Base-by-base conservation (phyloP, 1,284 basidiomycete species). In the Leccinum griseonigrum region DNA sequence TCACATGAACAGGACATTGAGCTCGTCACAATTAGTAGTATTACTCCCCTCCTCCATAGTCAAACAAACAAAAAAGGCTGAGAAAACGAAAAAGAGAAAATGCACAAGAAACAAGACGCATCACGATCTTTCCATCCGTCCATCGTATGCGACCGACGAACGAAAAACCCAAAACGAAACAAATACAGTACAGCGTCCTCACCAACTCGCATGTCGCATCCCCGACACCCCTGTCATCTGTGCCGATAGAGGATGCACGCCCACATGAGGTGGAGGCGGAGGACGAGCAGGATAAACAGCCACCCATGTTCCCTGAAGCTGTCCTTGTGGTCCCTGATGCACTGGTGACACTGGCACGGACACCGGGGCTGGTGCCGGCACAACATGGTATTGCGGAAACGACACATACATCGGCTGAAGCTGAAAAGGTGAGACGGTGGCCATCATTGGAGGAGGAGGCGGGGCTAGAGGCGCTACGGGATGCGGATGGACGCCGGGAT, bases 141-240 rank as follows among this genome's bases (percentile, higher is more conserved):
- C 22, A 14, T 28, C 4, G 3, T 18, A 18, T 43, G n/a, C 9
- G 16, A 43, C n/a, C 9, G n/a, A 43, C n/a, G 4, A 43, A 43
- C 4, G 2, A 18, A 9, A n/a, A 40, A 40, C 16, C 16, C n/a
- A 40, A 40, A 40, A 9, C 1, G 8, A 40, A 40, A 40, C 8
- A 9, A 9, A 26, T 26, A 26, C 46, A 2, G 11, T 22, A 22
- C 11, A 3, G 11, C 57, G 36, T 40, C 8, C 54, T 70, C 64
- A 70, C 69, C 70, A 70, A 32, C 55, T 70, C 29, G 63, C 68
- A 38, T 70, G 69, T 50, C 70, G 58, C 71, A 70, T 73, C 22
- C 69, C 69, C 5, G 71, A 65, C 28, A 54, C 43, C 5, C 71
- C 70, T 14, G 69, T 67, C 16, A 70, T 69, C 10, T 68, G 54